Percentiles rank a stretch among this genome's conserved stretches.
These are phyloP conservation scores for Pyronema omphalodes DNA, from an alignment of 495 filamentous ascomycete species.

Conservation along the genomic window DNA sequence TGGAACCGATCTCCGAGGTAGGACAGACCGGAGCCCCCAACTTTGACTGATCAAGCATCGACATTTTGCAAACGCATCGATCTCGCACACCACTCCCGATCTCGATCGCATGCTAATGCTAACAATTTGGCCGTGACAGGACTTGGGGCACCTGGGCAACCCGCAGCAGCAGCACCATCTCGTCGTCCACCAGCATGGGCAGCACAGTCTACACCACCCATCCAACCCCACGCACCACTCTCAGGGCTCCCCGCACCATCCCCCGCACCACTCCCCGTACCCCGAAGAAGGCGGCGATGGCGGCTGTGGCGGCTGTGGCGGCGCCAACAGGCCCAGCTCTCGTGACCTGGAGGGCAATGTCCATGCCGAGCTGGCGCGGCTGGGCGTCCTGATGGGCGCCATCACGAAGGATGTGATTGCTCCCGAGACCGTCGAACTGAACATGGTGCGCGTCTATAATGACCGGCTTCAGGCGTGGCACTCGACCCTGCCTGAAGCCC, in stretches of 20 bases:
- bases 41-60: not conserved
- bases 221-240: too few species aligned
- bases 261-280: not conserved
- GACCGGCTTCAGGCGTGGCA: slow-evolving; percentile 19
- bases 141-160: not conserved
- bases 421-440: slow-evolving; percentile 10
- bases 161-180: not conserved
- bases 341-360: not conserved
- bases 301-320: not conserved
- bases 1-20: slow-evolving; percentile 4
- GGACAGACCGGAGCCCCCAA: slow-evolving; percentile 1
- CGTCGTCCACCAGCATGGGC: too few species aligned
- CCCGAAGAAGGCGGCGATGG: not conserved
- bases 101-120: not conserved
- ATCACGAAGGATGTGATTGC: slow-evolving; percentile 16
- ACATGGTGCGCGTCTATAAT: slow-evolving; percentile 9
- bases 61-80: not conserved
- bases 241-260: not conserved
- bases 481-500: slow-evolving; percentile 14
- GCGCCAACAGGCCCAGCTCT: not conserved
- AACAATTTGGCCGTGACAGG: not conserved
- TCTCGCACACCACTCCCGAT: not conserved
- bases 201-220: too few species aligned
- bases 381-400: slow-evolving; percentile 16
- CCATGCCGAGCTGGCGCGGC: slow-evolving; percentile 13